phyloP scores from a whole-genome alignment of 176 grass and related monocot species.

The Zoysia pacifica region DNA sequence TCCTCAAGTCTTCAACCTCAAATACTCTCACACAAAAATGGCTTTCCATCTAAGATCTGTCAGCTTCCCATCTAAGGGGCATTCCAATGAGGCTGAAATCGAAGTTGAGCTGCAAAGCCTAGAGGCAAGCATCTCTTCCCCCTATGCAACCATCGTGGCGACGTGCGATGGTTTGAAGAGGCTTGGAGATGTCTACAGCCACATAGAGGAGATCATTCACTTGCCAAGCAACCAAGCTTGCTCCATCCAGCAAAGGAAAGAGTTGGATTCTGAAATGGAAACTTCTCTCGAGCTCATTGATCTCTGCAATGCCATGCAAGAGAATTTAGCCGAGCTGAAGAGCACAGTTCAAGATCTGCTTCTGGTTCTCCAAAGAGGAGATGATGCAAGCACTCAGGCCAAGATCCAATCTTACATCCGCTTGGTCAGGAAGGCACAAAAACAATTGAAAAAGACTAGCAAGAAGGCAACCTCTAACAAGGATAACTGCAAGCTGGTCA shows the following conservation, averaged over 20 bases:
- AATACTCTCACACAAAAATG: slow-evolving; percentile 23
- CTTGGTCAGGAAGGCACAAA: slow-evolving; percentile 51
- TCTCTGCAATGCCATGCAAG: slow-evolving; percentile 46
- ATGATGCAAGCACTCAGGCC: slow-evolving; percentile 16
- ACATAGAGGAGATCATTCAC: slow-evolving; percentile 44
- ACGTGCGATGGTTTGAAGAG: slow-evolving; percentile 27
- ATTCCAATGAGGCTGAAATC: slow-evolving; percentile 20
- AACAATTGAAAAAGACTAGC: slow-evolving; percentile 50
- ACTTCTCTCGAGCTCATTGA: slow-evolving; percentile 46
- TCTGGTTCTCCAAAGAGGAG: slow-evolving; percentile 38
- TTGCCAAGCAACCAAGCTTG: slow-evolving; percentile 45
- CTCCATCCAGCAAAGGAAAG: slow-evolving; percentile 30
- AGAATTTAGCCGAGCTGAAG: slow-evolving; percentile 44
- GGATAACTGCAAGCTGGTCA: slow-evolving; percentile 19
- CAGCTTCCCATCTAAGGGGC: slow-evolving; percentile 46
- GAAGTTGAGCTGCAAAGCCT: slow-evolving; percentile 47
- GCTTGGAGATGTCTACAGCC: slow-evolving; percentile 44
- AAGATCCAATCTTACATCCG: slow-evolving; percentile 43
- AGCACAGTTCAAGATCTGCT: slow-evolving; percentile 40
- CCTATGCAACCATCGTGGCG: background rate
- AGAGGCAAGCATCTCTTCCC: slow-evolving; percentile 27
- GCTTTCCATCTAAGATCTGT: slow-evolving; percentile 47
- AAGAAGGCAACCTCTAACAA: slow-evolving; percentile 36
- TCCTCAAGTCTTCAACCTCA: slow-evolving; percentile 6
- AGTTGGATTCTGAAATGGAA: slow-evolving; percentile 45